Evolutionary conservation across 441 rosid genomes (phyloP), one percentile per base, ranked within the genome.

Genomic region (Populus hybrid): DNA sequence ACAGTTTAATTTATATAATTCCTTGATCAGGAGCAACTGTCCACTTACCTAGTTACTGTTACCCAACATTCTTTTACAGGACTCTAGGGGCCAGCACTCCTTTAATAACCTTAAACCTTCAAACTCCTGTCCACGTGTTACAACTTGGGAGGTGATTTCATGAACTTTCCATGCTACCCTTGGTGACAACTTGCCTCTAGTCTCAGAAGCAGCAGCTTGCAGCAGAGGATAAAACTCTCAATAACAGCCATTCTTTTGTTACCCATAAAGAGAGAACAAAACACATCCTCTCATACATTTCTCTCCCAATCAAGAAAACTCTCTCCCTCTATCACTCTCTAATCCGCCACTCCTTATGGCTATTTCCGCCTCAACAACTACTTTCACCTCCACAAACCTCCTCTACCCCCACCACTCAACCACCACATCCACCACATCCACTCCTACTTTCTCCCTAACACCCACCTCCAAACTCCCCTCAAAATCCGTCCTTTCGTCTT

Each of bases 401-500:
- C 32, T 79, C 30, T 76, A 73, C 81, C 79, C 86, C 14, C 83
- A 72, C 20, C 24, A 59, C 65, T 8, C 65, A n/a, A 59, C 84
- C 71, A 69, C 81, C 26, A 26, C 83, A 7, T 74, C 80, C 64
- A 34, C 84, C 59, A 3, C 85, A 50, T 11, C 78, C 59, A 4
- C 84, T 57, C 1, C 83, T 77, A 2, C 70, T 59, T 77, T 81
- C 69, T 50, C 71, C 28, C 32, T 67, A 30, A 79, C 59, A 67
- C 32, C 77, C 70, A 3, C 71, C n/a, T 4, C 82, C 14, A 84
- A 81, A 30, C 73, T 74, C 23, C 69, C 81, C 63, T 72, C 83
- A 2, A 53, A 81, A 69, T n/a, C 88, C 82, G 88, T 80, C 82
- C 78, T 89, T 21, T 80, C 84, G 78, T 87, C 86, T 81, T 87